phyloP scores from a whole-genome alignment of 2,329 filamentous ascomycete species.

The Teratosphaeria pseudoeucalypti region DNA sequence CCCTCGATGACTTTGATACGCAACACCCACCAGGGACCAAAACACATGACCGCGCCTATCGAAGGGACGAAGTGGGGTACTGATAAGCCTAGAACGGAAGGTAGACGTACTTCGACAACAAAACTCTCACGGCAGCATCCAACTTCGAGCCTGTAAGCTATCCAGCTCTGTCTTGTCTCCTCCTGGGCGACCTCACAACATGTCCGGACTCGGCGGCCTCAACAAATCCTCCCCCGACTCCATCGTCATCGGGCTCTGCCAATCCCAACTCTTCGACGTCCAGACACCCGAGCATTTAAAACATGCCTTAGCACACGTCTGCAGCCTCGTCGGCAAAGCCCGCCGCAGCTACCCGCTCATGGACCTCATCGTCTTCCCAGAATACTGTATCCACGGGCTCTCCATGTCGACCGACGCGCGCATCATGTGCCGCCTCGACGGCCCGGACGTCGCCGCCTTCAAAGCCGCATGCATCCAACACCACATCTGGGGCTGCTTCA shows the following conservation, averaged over 20 bases:
- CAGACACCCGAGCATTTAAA: slow-evolving; percentile 7
- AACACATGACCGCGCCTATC: not conserved
- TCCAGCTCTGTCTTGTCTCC: not conserved
- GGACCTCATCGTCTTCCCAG: slow-evolving; percentile 21
- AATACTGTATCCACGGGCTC: slow-evolving; percentile 23
- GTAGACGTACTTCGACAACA: not conserved
- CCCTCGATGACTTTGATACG: not conserved
- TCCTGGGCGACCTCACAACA: not conserved
- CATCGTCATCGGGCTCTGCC: not conserved
- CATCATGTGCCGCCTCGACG: slow-evolving; percentile 22
- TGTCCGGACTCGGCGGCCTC: not conserved
- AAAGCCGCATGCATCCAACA: slow-evolving; percentile 16
- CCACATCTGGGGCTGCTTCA: slow-evolving; percentile 22
- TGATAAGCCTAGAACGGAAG: not conserved
- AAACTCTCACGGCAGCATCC: not conserved
- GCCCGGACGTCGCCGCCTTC: slow-evolving; percentile 22
- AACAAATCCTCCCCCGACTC: not conserved
- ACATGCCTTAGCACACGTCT: slow-evolving; percentile 11
- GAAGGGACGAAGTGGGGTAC: not conserved
- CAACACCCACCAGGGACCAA: not conserved
- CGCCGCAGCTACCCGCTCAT: slow-evolving; percentile 14
- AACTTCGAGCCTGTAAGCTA: not conserved
- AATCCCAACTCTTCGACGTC: not conserved
- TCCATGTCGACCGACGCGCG: slow-evolving; percentile 17
- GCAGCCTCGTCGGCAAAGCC: slow-evolving; percentile 10